Conservation (phyloP, 208 protist species). For the Borovskyia barvae region DNA sequence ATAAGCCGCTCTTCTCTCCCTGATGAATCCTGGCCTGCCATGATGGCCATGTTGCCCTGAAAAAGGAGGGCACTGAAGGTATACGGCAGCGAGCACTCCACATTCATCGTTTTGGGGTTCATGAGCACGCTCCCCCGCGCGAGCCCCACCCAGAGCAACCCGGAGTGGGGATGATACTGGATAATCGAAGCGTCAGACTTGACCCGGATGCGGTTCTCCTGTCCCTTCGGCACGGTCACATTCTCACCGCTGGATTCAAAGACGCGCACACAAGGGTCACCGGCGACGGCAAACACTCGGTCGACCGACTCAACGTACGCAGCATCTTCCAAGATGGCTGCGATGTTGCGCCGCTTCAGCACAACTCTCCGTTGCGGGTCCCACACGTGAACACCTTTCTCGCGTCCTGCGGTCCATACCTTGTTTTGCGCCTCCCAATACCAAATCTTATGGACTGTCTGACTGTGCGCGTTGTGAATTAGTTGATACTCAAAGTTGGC, state of each 20-base stretch:
- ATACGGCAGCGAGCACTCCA: constrained; percentile 34
- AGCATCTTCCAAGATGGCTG: constrained; percentile 67
- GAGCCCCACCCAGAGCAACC: constrained; percentile 71
- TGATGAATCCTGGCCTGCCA: constrained; percentile 45
- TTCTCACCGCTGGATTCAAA: constrained; percentile 79
- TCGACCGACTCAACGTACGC: constrained; percentile 54
- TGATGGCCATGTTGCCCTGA: constrained; percentile 63
- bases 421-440: constrained; percentile 55
- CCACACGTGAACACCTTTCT: constrained; percentile 85
- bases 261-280: constrained; percentile 77
- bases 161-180: constrained; percentile 56
- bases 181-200: constrained; percentile 63
- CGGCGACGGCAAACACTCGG: constrained; percentile 79
- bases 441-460: constrained; percentile 77
- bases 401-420: constrained; percentile 82
- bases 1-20: constrained; percentile 49
- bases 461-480: constrained; percentile 66
- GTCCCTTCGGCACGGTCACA: constrained; percentile 34
- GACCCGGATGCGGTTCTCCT: constrained; percentile 68
- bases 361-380: constrained; percentile 75
- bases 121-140: constrained; percentile 53
- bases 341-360: constrained; percentile 81
- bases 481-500: constrained; percentile 32
- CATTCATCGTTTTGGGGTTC: constrained; percentile 55
- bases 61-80: constrained; percentile 66